Base-by-base conservation (phyloP, 2,329 filamentous ascomycete genomes). In the Aspergillus transmontanensis region DNA sequence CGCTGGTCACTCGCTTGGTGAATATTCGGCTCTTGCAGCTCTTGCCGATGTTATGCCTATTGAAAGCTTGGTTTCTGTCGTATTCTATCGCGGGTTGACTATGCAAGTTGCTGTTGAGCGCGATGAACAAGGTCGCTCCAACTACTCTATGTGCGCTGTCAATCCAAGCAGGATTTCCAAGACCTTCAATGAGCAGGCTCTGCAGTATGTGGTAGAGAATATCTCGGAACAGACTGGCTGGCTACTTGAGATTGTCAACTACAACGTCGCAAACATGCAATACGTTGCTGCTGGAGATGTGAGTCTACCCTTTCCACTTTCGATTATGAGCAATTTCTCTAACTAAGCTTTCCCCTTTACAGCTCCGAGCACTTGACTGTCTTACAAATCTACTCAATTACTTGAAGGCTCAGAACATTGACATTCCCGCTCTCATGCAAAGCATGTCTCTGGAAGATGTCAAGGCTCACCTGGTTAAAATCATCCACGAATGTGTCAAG, bases 1-100 rank as follows among this genome's bases (percentile, higher is more conserved):
- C 77, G 95, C 95, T 16, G 95, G 95, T 69, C 95, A 99, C 84
- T 99, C 96, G 0, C 88, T 99, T 26, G 95, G 95, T 80, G 95
- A 99, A 83, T 99, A 99, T 84, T 97, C 94, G 66, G 95, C 95
- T 11, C 89, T 99, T 67, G 95, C 95, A 66, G 95, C 95, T 14
- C 86, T 99, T 65, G 95, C 96, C 12, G 94, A 99, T 75, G 95
- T 99, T 76, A 97, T 99, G 92, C 95, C 96, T n/a, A 99, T 99
- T 74, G 95, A 99, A 84, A 95, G 91, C 71, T 85, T 99, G 78
- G 95, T 99, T 2, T 98, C 95, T 0, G 95, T 99, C 54, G 96
- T 99, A 60, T 99, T 99, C 86, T 99, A 99, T 84, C 93, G 95
- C 79, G 95, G 95, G 75, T 84, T 99, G 74, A 99, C 95, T 26